Conservation (phyloP, 1,139 yeast species). For the Meyerozyma carpophila region DNA sequence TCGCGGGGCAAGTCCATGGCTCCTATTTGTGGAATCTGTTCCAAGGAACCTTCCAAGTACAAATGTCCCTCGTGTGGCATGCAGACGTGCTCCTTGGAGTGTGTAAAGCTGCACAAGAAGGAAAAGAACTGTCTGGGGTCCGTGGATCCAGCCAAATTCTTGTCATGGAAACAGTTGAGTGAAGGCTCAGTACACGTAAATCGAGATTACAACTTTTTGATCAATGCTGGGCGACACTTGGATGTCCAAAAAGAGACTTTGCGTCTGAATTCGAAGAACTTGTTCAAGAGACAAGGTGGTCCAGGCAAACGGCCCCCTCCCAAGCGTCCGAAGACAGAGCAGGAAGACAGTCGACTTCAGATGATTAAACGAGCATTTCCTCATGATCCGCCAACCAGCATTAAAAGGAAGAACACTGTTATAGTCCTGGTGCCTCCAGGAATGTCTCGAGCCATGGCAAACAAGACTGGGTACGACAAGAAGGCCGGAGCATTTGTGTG, state of each 20-base stretch:
- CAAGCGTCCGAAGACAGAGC: not conserved
- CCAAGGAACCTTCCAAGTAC: constrained; percentile 47
- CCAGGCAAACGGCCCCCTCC: constrained; percentile 8
- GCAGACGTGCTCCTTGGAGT: constrained; percentile 64
- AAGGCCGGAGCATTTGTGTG: constrained; percentile 59
- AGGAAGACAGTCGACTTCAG: constrained; percentile 20
- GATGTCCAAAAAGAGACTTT: constrained; percentile 49
- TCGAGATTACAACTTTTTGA: constrained; percentile 77
- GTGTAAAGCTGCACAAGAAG: constrained; percentile 67
- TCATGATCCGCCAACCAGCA: constrained; percentile 18
- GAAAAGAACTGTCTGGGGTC: constrained; percentile 62
- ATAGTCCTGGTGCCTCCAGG: constrained; percentile 59
- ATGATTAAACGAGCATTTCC: constrained; percentile 20
- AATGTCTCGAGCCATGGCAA: constrained; percentile 63
- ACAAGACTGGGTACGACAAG: constrained; percentile 73
- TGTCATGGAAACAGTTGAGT: constrained; percentile 38
- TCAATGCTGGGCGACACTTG: constrained; percentile 53
- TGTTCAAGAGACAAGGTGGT: constrained; percentile 26
- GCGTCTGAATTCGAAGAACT: constrained; percentile 27
- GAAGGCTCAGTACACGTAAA: constrained; percentile 45
- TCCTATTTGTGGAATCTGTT: constrained; percentile 30
- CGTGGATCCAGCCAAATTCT: constrained; percentile 57
- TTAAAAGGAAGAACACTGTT: constrained; percentile 35
- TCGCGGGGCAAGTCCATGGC: not conserved
- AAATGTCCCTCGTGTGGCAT: constrained; percentile 79